These are phyloP conservation scores for Oryza nivara DNA, from an alignment of 176 grass and related monocot species.

Conservation along the genomic window DNA sequence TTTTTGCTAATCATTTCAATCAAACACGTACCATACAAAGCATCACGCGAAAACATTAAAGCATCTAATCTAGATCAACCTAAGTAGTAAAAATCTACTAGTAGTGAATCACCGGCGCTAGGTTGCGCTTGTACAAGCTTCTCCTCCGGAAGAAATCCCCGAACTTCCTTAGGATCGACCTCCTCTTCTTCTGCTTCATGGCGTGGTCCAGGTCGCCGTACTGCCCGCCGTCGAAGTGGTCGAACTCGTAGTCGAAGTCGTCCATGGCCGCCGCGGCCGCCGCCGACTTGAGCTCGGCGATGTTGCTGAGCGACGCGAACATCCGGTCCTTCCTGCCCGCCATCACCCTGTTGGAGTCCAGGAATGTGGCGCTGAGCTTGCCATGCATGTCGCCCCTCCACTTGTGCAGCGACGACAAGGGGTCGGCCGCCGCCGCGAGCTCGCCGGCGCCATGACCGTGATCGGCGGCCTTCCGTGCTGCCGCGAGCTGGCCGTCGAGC, in stretches of 20 bases:
- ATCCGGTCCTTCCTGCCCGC: slow-evolving; percentile 46
- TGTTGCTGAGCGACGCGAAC: slow-evolving; percentile 76
- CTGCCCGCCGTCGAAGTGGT: slow-evolving; percentile 49
- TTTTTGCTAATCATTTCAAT: neutral
- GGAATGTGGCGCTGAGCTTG: slow-evolving; percentile 51
- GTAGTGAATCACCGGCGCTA: slow-evolving; percentile 12
- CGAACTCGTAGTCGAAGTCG: slow-evolving; percentile 67
- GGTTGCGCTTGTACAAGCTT: slow-evolving; percentile 41
- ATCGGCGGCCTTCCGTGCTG: slow-evolving; percentile 19
- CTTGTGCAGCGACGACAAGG: slow-evolving; percentile 26
- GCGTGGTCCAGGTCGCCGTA: slow-evolving; percentile 45
- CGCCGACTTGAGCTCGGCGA: slow-evolving; percentile 62
- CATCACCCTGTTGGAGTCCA: slow-evolving; percentile 41
- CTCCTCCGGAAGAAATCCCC: slow-evolving; percentile 64
- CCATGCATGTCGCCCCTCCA: slow-evolving; percentile 33
- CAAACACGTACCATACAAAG: neutral
- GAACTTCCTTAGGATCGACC: slow-evolving; percentile 63
- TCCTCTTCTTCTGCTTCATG: slow-evolving; percentile 55
- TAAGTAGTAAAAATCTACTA: slow-evolving; percentile 19
- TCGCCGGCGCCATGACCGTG: neutral
- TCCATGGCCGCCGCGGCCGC: slow-evolving; percentile 55
- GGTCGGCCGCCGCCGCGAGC: neutral
- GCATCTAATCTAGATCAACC: neutral
- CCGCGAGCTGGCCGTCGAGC: slow-evolving; percentile 54
- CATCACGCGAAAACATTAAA: slow-evolving; percentile 1